Evolutionary conservation across 2,329 filamentous ascomycete species (phyloP), one percentile per base, ranked within the genome.

Genomic region (Claviceps maximensis): DNA sequence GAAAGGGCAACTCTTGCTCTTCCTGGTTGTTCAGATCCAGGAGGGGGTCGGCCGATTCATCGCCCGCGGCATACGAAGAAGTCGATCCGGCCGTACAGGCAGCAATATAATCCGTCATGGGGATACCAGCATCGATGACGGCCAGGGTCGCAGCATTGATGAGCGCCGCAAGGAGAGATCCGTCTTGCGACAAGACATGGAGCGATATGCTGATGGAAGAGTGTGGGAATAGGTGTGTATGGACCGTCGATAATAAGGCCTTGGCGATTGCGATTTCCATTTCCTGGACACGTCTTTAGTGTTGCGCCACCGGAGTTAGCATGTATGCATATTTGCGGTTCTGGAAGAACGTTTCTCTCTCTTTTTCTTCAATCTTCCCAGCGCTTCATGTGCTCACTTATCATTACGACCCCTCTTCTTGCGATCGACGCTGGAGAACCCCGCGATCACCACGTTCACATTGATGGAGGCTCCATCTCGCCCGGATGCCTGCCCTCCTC

Each of bases 131-230:
- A 65, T 98, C 93, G 57, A 97, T 84, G 23, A 97, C 80, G 0
- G 93, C 93, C 13, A 98, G 80, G 0, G 91, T 95, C 0, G 87
- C 81, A 4, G 93, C 93, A 63, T 98, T 98, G 60, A 97, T 75
- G 47, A 91, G 88, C 0, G 89, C 86, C 0, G 91, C 89, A 21
- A 98, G 82, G 2, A 97, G 77, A 0, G 87, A 90, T 29, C 93
- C 93, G 67, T 98, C 93, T 60, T 94, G 84, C 0, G 85, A 87
- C 46, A 98, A 82, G 38, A 98, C 83, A 66, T 95, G 88, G 1
- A 98, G 77, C 25, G 85, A 84, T 53, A 98, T 78, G 42, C 78
- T 79, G 65, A 98, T 95, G 33, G 83, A 87, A 55, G 83, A 87
- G 70, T 94, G 87, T 0, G 91, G 89, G 71, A 91, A 97, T 50